A percentile compares a stretch with the other conserved stretches of the same genome.
Evolutionary conservation across 108 stramenopile species (phyloP).

Genomic region (Cyclotella sp.): DNA sequence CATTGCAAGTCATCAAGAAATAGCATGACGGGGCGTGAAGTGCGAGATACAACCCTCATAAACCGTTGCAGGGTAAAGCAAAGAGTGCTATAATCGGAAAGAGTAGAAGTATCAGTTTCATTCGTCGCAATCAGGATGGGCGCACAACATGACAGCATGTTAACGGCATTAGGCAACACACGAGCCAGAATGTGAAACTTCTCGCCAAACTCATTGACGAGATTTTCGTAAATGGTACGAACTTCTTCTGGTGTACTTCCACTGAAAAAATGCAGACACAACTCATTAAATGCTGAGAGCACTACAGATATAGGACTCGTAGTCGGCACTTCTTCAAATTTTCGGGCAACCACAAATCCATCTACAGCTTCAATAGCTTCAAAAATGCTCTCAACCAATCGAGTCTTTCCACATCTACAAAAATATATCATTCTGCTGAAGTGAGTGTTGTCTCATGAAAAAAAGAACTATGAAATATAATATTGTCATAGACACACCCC

Average conservation of each 20-base stretch:
- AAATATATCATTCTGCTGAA: too few relatives aligned
- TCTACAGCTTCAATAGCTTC: background rate
- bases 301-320: constrained; percentile 15
- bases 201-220: constrained; percentile 31
- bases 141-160: background rate
- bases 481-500: background rate
- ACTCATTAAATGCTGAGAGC: constrained; percentile 38
- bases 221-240: constrained; percentile 13
- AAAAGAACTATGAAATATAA: background rate
- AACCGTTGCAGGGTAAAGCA: constrained; percentile 46
- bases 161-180: constrained; percentile 26
- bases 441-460: background rate
- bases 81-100: constrained; percentile 23
- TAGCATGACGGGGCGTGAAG: constrained; percentile 34
- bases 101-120: background rate
- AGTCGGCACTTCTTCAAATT: constrained; percentile 4
- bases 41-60: constrained; percentile 36
- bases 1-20: constrained; percentile 50
- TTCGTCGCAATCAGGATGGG: background rate
- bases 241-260: background rate
- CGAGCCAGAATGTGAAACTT: constrained; percentile 30
- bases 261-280: constrained; percentile 25
- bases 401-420: constrained; percentile 10
- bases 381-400: constrained; percentile 13
- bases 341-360: background rate